A percentile compares a stretch with the other conserved stretches of the same genome.
These are phyloP conservation scores for Agrocybe praecox DNA, from an alignment of 768 basidiomycete species.

Conservation along the genomic window DNA sequence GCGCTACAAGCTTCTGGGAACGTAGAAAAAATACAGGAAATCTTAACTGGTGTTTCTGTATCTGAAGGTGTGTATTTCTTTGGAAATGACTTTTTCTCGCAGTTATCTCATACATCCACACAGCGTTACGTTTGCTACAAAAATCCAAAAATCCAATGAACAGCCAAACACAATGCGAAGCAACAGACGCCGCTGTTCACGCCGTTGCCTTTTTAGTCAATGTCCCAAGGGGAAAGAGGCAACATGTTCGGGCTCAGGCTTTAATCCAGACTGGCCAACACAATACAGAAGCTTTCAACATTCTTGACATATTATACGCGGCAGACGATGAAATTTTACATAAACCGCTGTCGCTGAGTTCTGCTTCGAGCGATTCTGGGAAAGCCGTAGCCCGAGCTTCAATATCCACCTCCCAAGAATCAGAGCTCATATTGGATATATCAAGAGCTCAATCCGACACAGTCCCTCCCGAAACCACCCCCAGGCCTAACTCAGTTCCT, in stretches of 20 bases:
- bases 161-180: not conserved
- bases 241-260: not conserved
- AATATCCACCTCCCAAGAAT: not conserved
- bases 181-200: not conserved
- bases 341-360: not conserved
- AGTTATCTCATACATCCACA: not conserved
- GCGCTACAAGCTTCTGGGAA: not conserved
- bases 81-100: not conserved
- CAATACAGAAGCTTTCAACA: not conserved
- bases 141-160: not conserved
- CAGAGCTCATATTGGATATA: not conserved
- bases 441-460: not conserved
- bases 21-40: not conserved
- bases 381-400: not conserved
- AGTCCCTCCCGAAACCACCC: not conserved
- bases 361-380: not conserved
- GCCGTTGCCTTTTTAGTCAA: not conserved
- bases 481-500: not conserved
- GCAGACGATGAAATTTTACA: not conserved
- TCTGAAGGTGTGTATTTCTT: not conserved
- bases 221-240: not conserved
- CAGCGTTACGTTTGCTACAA: not conserved
- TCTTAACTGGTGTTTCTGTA: not conserved
- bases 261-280: not conserved
- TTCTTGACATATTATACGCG: not conserved